These are phyloP conservation scores for Seiridium unicorne DNA, from an alignment of 2,329 filamentous ascomycete genomes.

Conservation along the genomic window DNA sequence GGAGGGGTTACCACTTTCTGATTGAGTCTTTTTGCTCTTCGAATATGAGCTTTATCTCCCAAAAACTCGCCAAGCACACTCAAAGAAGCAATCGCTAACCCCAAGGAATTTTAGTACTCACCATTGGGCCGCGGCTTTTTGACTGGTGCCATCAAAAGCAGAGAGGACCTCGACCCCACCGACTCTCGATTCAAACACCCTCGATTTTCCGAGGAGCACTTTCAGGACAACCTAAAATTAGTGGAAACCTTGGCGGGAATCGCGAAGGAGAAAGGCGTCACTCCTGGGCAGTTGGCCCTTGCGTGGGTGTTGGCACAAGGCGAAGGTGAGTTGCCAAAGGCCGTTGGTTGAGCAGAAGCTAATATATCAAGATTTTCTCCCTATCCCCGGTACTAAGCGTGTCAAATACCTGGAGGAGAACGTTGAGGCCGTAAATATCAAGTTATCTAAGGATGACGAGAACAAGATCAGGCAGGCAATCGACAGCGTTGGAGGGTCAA, in stretches of 20 bases:
- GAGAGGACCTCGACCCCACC: constrained; percentile 37
- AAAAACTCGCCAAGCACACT: too few relatives aligned
- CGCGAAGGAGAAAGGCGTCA: constrained; percentile 33
- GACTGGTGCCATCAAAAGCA: constrained; percentile 32
- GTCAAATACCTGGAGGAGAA: constrained; percentile 31
- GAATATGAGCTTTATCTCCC: too few relatives aligned
- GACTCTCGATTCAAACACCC: constrained; percentile 40
- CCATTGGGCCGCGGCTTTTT: constrained; percentile 28
- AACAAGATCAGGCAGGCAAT: constrained; percentile 32
- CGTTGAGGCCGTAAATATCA: constrained; percentile 27
- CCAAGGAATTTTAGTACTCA: constrained; percentile 33
- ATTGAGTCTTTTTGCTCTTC: too few relatives aligned
- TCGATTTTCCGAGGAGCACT: constrained; percentile 44
- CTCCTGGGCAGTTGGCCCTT: constrained; percentile 49
- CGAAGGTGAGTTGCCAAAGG: constrained; percentile 22
- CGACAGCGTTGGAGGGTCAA: constrained; percentile 20
- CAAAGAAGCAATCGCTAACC: too few relatives aligned
- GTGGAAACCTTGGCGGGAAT: constrained; percentile 23
- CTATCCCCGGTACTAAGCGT: constrained; percentile 33
- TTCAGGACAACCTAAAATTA: constrained; percentile 44
- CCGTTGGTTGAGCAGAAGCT: background rate
- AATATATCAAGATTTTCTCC: constrained; percentile 57
- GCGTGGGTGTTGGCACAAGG: constrained; percentile 53
- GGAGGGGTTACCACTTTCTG: too few relatives aligned
- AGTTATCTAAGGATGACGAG: constrained; percentile 33